Conservation (phyloP, 140 eudicot genomes). For the Bidens hawaiensis region DNA sequence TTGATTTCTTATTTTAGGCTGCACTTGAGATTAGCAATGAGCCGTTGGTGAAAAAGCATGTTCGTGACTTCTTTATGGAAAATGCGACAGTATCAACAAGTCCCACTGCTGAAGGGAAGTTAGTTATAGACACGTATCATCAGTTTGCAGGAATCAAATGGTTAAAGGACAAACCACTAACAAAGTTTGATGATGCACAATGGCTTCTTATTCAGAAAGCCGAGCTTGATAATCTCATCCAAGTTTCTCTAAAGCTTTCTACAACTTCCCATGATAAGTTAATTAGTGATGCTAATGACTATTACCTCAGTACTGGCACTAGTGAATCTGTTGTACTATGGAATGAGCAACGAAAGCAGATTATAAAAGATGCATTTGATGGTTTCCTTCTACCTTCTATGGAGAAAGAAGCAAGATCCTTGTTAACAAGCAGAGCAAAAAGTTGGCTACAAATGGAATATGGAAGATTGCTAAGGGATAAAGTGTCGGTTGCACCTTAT, state of each 20-base stretch:
- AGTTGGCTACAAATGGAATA: slow-evolving; percentile 58
- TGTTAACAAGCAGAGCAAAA: slow-evolving; percentile 63
- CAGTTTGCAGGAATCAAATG: slow-evolving; percentile 74
- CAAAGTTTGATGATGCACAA: slow-evolving; percentile 71
- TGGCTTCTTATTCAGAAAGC: slow-evolving; percentile 87
- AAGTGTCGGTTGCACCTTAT: slow-evolving; percentile 72
- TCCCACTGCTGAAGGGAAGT: slow-evolving; percentile 69
- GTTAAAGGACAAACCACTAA: slow-evolving; percentile 70
- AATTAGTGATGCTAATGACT: slow-evolving; percentile 46
- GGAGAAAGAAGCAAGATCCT: slow-evolving; percentile 78
- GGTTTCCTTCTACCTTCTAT: slow-evolving; percentile 51
- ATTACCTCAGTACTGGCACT: slow-evolving; percentile 42
- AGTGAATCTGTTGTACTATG: slow-evolving; percentile 22
- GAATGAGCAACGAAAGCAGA: slow-evolving; percentile 50
- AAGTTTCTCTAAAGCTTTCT: slow-evolving; percentile 59
- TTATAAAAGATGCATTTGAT: slow-evolving; percentile 58
- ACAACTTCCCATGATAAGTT: slow-evolving; percentile 45
- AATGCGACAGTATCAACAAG: slow-evolving; percentile 62
- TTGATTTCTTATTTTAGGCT: slow-evolving; percentile 39
- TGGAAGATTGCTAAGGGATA: slow-evolving; percentile 54
- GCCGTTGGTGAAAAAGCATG: slow-evolving; percentile 67
- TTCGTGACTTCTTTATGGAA: slow-evolving; percentile 69
- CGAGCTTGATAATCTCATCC: slow-evolving; percentile 72
- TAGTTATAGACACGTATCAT: slow-evolving; percentile 57
- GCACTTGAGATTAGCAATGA: slow-evolving; percentile 76